Conservation (phyloP, 2,329 filamentous ascomycete species). For the Cladosporium sp. region DNA sequence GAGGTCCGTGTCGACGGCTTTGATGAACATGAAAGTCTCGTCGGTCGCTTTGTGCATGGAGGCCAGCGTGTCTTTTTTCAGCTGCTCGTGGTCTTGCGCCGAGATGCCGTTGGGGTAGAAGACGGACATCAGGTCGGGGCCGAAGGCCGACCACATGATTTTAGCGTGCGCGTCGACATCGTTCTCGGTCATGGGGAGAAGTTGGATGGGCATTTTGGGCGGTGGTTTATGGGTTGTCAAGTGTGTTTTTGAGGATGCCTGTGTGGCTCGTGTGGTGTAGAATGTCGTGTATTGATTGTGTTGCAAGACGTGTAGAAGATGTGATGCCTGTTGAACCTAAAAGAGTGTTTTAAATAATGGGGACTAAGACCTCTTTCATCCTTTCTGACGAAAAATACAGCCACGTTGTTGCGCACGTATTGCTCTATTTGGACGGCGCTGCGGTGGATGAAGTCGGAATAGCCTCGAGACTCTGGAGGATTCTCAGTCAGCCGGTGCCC, state of each 20-base stretch:
- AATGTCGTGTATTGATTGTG: background rate
- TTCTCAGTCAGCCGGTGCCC: background rate
- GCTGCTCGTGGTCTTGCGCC: constrained; percentile 14
- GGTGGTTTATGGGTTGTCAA: background rate
- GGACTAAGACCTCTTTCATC: too few relatives aligned
- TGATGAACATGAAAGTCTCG: constrained; percentile 16
- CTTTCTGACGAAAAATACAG: too few relatives aligned
- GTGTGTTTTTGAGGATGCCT: background rate
- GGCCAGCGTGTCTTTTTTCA: constrained; percentile 11
- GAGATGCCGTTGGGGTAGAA: constrained; percentile 28
- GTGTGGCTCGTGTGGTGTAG: background rate
- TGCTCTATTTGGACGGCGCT: too few relatives aligned
- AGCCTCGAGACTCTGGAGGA: background rate
- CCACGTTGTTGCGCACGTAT: too few relatives aligned
- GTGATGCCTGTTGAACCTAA: too few relatives aligned
- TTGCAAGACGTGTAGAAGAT: too few relatives aligned
- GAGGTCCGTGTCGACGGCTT: constrained; percentile 28
- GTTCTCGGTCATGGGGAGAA: constrained; percentile 23
- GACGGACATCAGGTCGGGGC: constrained; percentile 24
- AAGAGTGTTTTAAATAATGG: too few relatives aligned
- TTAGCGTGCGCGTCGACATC: constrained; percentile 24
- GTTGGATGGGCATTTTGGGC: constrained; percentile 25
- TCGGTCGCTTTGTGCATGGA: constrained; percentile 8
- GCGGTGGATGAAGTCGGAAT: constrained; percentile 9
- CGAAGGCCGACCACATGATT: constrained; percentile 25